These are phyloP conservation scores for Boletus patriciae DNA, from an alignment of 768 basidiomycete species.

Conservation along the genomic window DNA sequence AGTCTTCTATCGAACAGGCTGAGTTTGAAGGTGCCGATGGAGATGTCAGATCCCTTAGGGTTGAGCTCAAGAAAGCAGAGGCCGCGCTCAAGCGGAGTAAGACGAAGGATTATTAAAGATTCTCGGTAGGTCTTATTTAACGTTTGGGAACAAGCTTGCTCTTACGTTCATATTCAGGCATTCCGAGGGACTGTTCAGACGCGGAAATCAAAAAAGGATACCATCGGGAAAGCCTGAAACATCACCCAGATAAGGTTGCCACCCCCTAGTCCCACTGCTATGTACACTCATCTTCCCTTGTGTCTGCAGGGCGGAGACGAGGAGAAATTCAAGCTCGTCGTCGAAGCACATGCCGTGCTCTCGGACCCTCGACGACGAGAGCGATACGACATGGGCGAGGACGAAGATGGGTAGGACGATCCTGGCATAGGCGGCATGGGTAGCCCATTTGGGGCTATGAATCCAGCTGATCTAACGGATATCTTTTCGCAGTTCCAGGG, in stretches of 20 bases:
- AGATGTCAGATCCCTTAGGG: constrained; percentile 60
- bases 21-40: constrained; percentile 59
- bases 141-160: not conserved
- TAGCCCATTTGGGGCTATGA: constrained; percentile 40
- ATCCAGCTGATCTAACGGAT: constrained; percentile 56
- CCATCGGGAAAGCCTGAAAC: constrained; percentile 78
- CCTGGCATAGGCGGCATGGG: constrained; percentile 43
- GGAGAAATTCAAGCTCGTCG: constrained; percentile 92
- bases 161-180: constrained; percentile 27
- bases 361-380: constrained; percentile 72
- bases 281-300: constrained; percentile 2
- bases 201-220: constrained; percentile 90
- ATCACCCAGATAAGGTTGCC: constrained; percentile 79
- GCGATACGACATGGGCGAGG: constrained; percentile 81
- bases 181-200: constrained; percentile 57
- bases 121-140: not conserved
- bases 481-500: constrained; percentile 66
- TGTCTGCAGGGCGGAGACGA: constrained; percentile 84
- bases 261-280: not conserved
- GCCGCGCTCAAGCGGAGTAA: no score
- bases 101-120: no score
- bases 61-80: constrained; percentile 52
- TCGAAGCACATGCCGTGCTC: constrained; percentile 78
- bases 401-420: constrained; percentile 65
- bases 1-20: constrained; percentile 73